Percentiles rank a stretch among this genome's conserved stretches.
These are phyloP conservation scores for Alternaria sp. DNA, from an alignment of 2,329 filamentous ascomycete species.

Conservation along the genomic window DNA sequence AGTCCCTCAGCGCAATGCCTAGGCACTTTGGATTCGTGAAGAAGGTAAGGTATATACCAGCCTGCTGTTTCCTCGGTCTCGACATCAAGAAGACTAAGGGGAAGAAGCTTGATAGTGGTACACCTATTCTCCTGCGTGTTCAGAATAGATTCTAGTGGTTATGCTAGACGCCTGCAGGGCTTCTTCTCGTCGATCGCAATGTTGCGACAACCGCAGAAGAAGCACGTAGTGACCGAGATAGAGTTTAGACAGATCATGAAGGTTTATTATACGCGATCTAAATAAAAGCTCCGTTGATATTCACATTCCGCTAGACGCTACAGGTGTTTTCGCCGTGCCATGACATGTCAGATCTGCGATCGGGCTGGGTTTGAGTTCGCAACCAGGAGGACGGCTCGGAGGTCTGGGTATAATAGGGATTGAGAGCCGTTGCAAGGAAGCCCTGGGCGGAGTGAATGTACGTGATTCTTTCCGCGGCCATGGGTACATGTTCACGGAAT, in stretches of 20 bases:
- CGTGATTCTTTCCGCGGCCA: not conserved
- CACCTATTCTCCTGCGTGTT: not conserved
- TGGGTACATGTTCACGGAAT: not conserved
- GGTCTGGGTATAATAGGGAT: not conserved
- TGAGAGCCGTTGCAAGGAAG: not conserved
- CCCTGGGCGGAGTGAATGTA: not conserved
- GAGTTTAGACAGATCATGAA: not conserved
- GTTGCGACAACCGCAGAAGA: not conserved
- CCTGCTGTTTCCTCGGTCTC: not conserved
- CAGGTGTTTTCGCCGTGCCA: not conserved
- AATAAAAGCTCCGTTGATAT: not conserved
- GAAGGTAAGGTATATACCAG: not conserved
- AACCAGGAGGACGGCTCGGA: not conserved
- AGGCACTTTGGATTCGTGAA: not conserved
- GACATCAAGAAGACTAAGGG: not conserved
- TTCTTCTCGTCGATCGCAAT: not conserved
- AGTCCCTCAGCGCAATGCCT: not conserved
- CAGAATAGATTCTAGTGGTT: not conserved
- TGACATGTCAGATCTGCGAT: not conserved
- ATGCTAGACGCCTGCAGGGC: not conserved
- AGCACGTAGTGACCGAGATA: not conserved
- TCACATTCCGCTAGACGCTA: not conserved
- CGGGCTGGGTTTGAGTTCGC: not conserved
- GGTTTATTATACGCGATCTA: not conserved
- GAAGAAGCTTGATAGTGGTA: not conserved